Base-by-base conservation (phyloP, 352 stramenopile genomes). In the Hyaloperonospora arabidopsidis region DNA sequence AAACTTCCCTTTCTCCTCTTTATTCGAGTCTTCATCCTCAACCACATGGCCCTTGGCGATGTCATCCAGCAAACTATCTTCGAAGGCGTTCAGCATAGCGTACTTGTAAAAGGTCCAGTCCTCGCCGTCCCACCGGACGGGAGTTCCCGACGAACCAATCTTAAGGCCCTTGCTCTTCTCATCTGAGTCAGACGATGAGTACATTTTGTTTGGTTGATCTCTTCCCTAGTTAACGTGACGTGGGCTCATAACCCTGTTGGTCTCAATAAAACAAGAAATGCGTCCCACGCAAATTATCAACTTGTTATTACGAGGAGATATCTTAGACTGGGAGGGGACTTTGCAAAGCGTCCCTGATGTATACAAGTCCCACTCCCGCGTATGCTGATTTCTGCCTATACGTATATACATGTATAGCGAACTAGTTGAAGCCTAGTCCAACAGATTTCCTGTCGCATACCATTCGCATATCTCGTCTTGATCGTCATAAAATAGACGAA, bases 61-160 rank as follows among this genome's bases (percentile, higher is more conserved):
- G 10, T 45, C 11, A 15, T 45, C 14, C 39, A 57, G 10, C 23
- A 60, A 39, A 4, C 34, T 53, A 39, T 60, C 49, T 23, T 60
- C 47, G 10, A 65, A 54, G 1, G 51, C 40, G 17, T 65, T 60
- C 0, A 54, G n/a, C 51, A 65, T 65, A 0, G 38, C 46, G 10
- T 54, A 49, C 17, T 65, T 57, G 51, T 54, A 57, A 45, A 57
- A 61, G 2, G 29, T 29, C 52, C 52, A 51, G 23, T 65, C 51
- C 1, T 61, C 34, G 0, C 58, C 52, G 19, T 61, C 40, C 47
- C 52, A 61, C 18, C 22, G 21, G 4, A 56, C 47, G 0, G 45
- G 47, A 21, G 47, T 52, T 1, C 54, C 39, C 12, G 39, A 52
- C 13, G 29, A 52, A 7, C 39, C 40, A 22, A 29, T 29, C 25